These are phyloP conservation scores for Glonium stellatum DNA, from an alignment of 495 filamentous ascomycete species.

Conservation along the genomic window DNA sequence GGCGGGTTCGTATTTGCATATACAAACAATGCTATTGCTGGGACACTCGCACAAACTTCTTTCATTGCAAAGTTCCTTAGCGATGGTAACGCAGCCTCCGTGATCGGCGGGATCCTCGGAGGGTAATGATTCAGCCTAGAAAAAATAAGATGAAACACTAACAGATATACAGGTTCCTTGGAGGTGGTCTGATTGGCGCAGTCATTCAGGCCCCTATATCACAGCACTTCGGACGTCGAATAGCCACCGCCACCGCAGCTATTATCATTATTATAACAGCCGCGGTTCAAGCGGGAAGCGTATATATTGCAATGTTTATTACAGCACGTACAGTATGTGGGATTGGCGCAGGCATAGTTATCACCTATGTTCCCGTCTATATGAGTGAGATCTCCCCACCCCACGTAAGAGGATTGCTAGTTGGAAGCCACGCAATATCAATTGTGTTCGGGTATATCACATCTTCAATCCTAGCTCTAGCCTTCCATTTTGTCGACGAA, in stretches of 20 bases:
- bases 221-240: conserved; percentile 4
- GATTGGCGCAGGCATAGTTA: conserved; percentile 28
- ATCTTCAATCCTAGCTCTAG: background rate
- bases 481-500: background rate
- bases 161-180: conserved; percentile 3
- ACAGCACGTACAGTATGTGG: conserved; percentile 25
- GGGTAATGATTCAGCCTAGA: background rate
- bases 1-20: conserved; percentile 1
- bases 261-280: conserved; percentile 15
- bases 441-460: background rate
- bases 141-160: background rate
- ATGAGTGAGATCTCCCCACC: conserved; percentile 33
- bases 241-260: conserved; percentile 23
- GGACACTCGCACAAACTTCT: conserved; percentile 4
- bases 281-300: conserved; percentile 22
- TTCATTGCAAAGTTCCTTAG: conserved; percentile 8
- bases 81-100: background rate
- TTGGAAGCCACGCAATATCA: conserved; percentile 11
- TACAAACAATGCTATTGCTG: conserved; percentile 5
- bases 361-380: conserved; percentile 29
- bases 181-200: conserved; percentile 7
- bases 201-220: conserved; percentile 1
- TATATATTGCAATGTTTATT: conserved; percentile 26
- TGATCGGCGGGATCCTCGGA: conserved; percentile 5
- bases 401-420: conserved; percentile 26